These are phyloP conservation scores for Kickxella alabastrina DNA, from an alignment of 192 early-diverging fungal genomes.

Conservation along the genomic window DNA sequence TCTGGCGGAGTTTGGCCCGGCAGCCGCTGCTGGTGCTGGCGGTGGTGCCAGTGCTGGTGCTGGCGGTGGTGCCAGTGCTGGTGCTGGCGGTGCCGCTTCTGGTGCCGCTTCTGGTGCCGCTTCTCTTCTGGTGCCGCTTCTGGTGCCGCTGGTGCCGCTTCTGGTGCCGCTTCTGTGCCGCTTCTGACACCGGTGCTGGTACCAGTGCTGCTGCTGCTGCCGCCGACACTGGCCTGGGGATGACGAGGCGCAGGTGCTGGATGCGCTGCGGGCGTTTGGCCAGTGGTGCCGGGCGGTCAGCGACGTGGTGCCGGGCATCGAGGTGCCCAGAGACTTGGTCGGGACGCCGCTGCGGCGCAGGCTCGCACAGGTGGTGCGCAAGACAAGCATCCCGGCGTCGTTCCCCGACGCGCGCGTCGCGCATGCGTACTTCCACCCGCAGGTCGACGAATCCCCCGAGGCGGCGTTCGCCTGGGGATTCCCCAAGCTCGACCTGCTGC, in stretches of 20 bases:
- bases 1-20: constrained; percentile 64
- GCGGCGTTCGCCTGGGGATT: constrained; percentile 39
- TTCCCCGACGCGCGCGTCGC: constrained; percentile 80
- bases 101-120: background rate
- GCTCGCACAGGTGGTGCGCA: constrained; percentile 61
- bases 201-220: background rate
- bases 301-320: constrained; percentile 47
- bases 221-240: background rate
- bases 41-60: background rate
- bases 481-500: constrained; percentile 50
- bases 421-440: constrained; percentile 76
- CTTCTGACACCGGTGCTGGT: too few relatives aligned
- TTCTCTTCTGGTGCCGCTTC: background rate
- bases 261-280: constrained; percentile 26
- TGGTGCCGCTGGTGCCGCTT: background rate
- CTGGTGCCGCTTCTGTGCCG: too few relatives aligned
- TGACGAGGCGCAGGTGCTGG: constrained; percentile 27
- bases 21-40: background rate
- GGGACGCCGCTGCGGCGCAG: constrained; percentile 18
- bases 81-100: background rate
- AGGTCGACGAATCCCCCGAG: constrained; percentile 53
- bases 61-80: background rate
- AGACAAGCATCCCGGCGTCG: constrained; percentile 61
- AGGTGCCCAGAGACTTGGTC: constrained; percentile 29
- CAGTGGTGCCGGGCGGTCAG: constrained; percentile 40